Percentiles rank a stretch among this genome's conserved stretches.
These are phyloP conservation scores for Penicillium verrucosum DNA, from an alignment of 2,329 filamentous ascomycete genomes.

Conservation along the genomic window DNA sequence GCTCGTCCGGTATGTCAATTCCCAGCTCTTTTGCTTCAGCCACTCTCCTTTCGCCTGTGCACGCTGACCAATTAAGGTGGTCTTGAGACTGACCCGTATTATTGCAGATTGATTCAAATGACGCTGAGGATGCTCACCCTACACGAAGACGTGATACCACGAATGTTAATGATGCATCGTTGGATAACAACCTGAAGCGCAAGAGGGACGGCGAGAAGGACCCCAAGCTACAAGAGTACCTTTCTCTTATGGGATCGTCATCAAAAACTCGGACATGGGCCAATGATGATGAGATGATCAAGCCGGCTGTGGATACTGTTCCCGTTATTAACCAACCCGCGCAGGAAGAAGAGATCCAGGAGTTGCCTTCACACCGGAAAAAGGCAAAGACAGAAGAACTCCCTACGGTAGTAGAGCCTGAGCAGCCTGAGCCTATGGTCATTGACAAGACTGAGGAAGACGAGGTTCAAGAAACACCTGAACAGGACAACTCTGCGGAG, in stretches of 20 bases:
- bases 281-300: constrained; percentile 49
- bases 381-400: constrained; percentile 55
- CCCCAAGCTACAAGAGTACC: constrained; percentile 79
- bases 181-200: constrained; percentile 38
- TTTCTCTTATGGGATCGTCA: constrained; percentile 73
- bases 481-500: constrained; percentile 20
- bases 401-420: neutral
- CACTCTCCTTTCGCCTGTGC: constrained; percentile 25
- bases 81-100: constrained; percentile 40
- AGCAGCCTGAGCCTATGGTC: constrained; percentile 24
- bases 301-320: constrained; percentile 21
- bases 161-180: constrained; percentile 16
- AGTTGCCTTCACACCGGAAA: constrained; percentile 44
- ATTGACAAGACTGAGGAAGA: constrained; percentile 23
- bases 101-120: constrained; percentile 41
- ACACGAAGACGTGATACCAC: constrained; percentile 22
- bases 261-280: constrained; percentile 64
- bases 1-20: constrained; percentile 67
- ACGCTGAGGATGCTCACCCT: constrained; percentile 25
- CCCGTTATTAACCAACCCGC: constrained; percentile 21
- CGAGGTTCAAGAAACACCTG: constrained; percentile 16
- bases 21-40: constrained; percentile 13
- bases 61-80: constrained; percentile 40
- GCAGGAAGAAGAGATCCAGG: constrained; percentile 23
- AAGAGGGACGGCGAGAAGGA: constrained; percentile 58